phyloP scores from a whole-genome alignment of 2,329 filamentous ascomycete species.

The Hansfordia pulvinata region DNA sequence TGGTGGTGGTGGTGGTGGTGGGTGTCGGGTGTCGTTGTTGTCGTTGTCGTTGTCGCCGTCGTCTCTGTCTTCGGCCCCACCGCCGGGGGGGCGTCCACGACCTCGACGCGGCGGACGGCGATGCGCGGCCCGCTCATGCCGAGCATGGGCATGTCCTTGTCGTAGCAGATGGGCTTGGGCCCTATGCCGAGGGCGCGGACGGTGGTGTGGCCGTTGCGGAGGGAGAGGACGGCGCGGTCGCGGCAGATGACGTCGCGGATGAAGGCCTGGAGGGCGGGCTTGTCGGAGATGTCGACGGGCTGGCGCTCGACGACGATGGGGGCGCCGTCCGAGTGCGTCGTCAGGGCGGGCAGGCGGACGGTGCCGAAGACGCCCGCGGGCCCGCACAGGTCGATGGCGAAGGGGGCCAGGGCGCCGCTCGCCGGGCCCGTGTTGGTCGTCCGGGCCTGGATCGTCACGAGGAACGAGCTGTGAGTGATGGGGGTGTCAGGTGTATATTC shows the following conservation, averaged over 20 bases:
- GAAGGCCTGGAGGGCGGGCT: constrained; percentile 9
- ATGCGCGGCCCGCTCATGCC: constrained; percentile 11
- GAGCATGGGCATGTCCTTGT: constrained; percentile 8
- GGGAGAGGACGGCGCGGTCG: constrained; percentile 4
- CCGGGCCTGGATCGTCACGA: constrained; percentile 10
- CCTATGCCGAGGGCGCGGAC: constrained; percentile 9
- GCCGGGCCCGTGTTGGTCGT: constrained; percentile 9
- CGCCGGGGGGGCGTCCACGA: too few relatives aligned
- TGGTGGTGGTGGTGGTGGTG: constrained; percentile 1
- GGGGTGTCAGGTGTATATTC: neutral
- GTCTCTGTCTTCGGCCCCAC: too few relatives aligned
- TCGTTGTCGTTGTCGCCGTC: too few relatives aligned
- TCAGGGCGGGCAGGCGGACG: constrained; percentile 10
- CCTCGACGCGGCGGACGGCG: constrained; percentile 3
- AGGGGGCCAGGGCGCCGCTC: constrained; percentile 5
- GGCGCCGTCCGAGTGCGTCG: constrained; percentile 6
- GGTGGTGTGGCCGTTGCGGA: constrained; percentile 10
- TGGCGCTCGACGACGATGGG: constrained; percentile 9
- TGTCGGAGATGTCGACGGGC: constrained; percentile 10
- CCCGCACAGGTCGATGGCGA: constrained; percentile 8
- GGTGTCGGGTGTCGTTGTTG: too few relatives aligned
- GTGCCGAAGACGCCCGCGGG: constrained; percentile 9
- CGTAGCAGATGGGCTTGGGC: constrained; percentile 8
- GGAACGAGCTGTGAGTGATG: constrained; percentile 8
- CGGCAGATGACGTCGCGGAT: constrained; percentile 7